Conservation (phyloP, 257 asterid genomes). For the Nicotiana sylvestris region DNA sequence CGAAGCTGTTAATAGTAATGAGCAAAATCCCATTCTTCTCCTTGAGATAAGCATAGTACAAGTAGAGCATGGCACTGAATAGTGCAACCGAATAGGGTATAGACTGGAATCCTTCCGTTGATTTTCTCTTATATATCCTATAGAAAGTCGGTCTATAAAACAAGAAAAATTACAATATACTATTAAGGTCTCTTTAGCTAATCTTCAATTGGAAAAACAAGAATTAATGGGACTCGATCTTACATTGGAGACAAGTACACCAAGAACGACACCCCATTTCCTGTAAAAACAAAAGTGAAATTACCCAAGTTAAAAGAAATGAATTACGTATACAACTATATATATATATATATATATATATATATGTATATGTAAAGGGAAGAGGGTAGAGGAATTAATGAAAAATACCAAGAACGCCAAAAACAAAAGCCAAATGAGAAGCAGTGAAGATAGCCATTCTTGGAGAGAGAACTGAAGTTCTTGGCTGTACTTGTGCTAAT, state of each 20-base stretch:
- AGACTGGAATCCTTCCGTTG: slow-evolving; percentile 67
- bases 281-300: slow-evolving; percentile 18
- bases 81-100: slow-evolving; percentile 75
- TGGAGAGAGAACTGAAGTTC: slow-evolving; percentile 14
- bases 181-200: not conserved
- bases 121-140: slow-evolving; percentile 58
- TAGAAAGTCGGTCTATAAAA: slow-evolving; percentile 59
- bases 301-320: not conserved
- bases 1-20: slow-evolving; percentile 53
- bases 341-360: no score
- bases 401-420: slow-evolving; percentile 67
- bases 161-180: not conserved
- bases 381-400: not conserved
- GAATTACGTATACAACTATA: no score
- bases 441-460: slow-evolving; percentile 37
- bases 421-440: slow-evolving; percentile 31
- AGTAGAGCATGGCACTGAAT: slow-evolving; percentile 68
- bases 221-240: not conserved
- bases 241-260: slow-evolving; percentile 81
- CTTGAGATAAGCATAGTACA: slow-evolving; percentile 69
- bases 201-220: not conserved
- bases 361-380: not conserved
- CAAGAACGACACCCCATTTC: slow-evolving; percentile 75
- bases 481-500: not conserved
- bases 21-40: slow-evolving; percentile 29